Base-by-base conservation (phyloP, 2,329 filamentous ascomycete genomes). In the Thermoascus crustaceus region DNA sequence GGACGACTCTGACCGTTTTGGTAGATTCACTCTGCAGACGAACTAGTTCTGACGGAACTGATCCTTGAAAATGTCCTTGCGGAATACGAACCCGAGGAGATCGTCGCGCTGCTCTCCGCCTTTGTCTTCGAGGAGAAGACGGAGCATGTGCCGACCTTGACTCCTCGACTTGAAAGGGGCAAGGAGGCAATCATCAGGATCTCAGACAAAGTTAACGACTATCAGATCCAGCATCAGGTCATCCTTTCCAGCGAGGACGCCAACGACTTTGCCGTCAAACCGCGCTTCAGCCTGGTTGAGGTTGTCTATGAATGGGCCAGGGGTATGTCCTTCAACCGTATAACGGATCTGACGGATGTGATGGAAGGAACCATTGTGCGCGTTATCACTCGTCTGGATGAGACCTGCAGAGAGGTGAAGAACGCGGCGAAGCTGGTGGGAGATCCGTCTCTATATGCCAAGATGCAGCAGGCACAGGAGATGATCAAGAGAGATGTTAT, bases 71-170 rank as follows among this genome's bases (percentile, higher is more conserved):
- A 98, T 51, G 86, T 95, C 2, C 78, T 98, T 3, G 88, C 89
- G 33, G 84, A 93, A 42, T 95, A 91, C 60, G 89, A 95, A 51
- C 87, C 89, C 1, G 87, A 94, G 47, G 91, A 98, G 61, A 96
- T 98, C 43, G 91, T 94, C 1, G 88, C 91, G 7, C 71, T 98
- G 3, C 73, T 98, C 2, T 95, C 88, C 0, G 80, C 85, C 1
- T 98, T 98, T 58, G 88, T 98, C 2, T 98, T 98, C 69, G 87
- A 96, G 56, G 91, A 98, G 57, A 96, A 95, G 66, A 95, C 91
- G 0, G 80, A 86, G 17, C 74, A 75, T 4, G 76, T 81, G 11
- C 89, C 91, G 0, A 84, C 79, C 3, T 68, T 98, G 39, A 93
- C 87, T 0, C 78, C 82, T 3, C 82, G 78, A 33, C 75, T 98